These are phyloP conservation scores for Colletotrichum scovillei DNA, from an alignment of 2,329 filamentous ascomycete species.

Conservation along the genomic window DNA sequence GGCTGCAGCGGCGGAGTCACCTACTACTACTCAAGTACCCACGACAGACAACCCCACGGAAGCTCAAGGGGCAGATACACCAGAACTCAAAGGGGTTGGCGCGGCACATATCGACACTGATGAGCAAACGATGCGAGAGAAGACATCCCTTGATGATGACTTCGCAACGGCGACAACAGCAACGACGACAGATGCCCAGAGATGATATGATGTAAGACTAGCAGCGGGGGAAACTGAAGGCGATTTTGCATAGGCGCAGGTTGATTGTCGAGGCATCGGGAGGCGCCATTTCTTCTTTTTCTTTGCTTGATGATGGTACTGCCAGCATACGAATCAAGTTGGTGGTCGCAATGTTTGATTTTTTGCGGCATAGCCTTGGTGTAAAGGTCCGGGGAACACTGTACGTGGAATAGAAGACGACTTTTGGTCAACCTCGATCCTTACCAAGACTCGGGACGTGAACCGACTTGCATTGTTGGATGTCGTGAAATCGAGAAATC, in stretches of 20 bases:
- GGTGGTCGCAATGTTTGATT: not conserved
- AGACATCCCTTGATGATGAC: slow-evolving; percentile 26
- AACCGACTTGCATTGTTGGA: not conserved
- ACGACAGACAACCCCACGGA: not conserved
- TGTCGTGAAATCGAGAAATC: not conserved
- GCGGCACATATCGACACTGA: slow-evolving; percentile 39
- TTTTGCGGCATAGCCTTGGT: slow-evolving; percentile 28
- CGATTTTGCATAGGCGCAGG: slow-evolving; percentile 14
- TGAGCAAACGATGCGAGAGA: slow-evolving; percentile 36
- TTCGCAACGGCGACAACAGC: slow-evolving; percentile 3
- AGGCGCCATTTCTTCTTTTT: not conserved
- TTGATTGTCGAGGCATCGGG: not conserved
- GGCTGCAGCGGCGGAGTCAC: not conserved
- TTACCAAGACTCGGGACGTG: not conserved
- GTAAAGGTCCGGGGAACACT: slow-evolving; percentile 3
- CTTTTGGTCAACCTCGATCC: not conserved
- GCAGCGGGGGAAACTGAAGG: slow-evolving; percentile 8
- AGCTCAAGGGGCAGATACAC: slow-evolving; percentile 7
- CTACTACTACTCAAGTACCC: not conserved
- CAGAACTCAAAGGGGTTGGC: slow-evolving; percentile 41
- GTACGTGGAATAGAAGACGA: slow-evolving; percentile 17
- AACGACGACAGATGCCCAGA: slow-evolving; percentile 23
- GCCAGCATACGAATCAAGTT: not conserved
- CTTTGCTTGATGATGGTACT: not conserved
- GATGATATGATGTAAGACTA: slow-evolving; percentile 22